Percentiles rank a stretch among this genome's conserved stretches.
Evolutionary conservation across 192 early-diverging fungal genomes (phyloP).

Genomic region (Rhizophagus prolifer): DNA sequence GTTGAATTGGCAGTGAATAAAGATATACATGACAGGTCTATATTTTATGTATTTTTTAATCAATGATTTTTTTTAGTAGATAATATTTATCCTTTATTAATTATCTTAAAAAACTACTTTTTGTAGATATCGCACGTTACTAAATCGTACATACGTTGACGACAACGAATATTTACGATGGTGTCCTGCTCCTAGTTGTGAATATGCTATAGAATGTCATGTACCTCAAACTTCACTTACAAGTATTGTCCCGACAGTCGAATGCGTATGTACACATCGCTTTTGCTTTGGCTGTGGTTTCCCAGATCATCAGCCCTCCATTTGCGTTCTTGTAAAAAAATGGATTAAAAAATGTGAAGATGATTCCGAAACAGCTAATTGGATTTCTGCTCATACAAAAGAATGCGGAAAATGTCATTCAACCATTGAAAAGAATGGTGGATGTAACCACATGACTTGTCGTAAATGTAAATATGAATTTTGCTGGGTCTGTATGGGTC

Average conservation of each 20-base stretch:
- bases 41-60: conserved; percentile 9
- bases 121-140: conserved; percentile 70
- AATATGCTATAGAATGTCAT: conserved; percentile 90
- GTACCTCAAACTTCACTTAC: conserved; percentile 65
- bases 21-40: conserved; percentile 59
- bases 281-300: conserved; percentile 95
- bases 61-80: background rate
- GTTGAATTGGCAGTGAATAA: conserved; percentile 67
- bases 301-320: conserved; percentile 84
- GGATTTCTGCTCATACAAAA: conserved; percentile 93
- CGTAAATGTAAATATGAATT: conserved; percentile 97
- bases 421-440: conserved; percentile 99
- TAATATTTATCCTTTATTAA: background rate
- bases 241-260: conserved; percentile 82
- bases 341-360: conserved; percentile 97
- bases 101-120: background rate
- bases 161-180: conserved; percentile 80
- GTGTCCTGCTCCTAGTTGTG: conserved; percentile 97
- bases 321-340: conserved; percentile 77
- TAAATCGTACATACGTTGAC: conserved; percentile 91
- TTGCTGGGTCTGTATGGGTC: conserved; percentile 99
- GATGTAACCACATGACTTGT: conserved; percentile 99
- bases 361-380: conserved; percentile 97
- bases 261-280: conserved; percentile 70
- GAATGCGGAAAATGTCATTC: conserved; percentile 94